Evolutionary conservation across 768 basidiomycete genomes (phyloP).

Genomic region (Leccinum boreale): DNA sequence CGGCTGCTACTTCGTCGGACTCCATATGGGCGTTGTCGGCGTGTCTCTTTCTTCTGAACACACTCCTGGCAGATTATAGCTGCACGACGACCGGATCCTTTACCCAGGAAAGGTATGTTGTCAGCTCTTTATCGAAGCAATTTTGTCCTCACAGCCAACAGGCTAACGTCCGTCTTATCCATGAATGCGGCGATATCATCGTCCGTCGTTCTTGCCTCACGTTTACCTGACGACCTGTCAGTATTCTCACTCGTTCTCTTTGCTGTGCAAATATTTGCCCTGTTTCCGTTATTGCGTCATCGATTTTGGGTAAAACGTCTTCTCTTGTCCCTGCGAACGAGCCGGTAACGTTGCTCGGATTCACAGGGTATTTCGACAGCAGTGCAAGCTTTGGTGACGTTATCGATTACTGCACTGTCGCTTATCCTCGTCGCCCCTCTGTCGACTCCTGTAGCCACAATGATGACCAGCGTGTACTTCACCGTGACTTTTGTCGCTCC

Average conservation of each 20-base stretch:
- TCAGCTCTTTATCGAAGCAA: constrained; percentile 19
- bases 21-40: constrained; percentile 97
- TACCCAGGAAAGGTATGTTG: constrained; percentile 56
- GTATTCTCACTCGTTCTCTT: constrained; percentile 89
- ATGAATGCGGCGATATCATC: constrained; percentile 92
- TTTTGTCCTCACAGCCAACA: constrained; percentile 34
- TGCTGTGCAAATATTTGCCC: constrained; percentile 78
- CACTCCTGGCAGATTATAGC: constrained; percentile 81
- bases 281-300: constrained; percentile 76
- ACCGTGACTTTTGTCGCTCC: constrained; percentile 73
- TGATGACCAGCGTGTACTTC: constrained; percentile 48
- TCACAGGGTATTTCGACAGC: constrained; percentile 45
- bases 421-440: constrained; percentile 50
- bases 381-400: constrained; percentile 53
- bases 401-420: constrained; percentile 46
- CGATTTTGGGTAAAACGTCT: constrained; percentile 56
- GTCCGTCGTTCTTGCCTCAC: constrained; percentile 89
- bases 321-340: constrained; percentile 8
- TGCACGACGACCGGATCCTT: constrained; percentile 41
- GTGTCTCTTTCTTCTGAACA: constrained; percentile 75
- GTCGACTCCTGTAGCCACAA: constrained; percentile 51
- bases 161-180: constrained; percentile 78
- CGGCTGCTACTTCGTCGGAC: constrained; percentile 93
- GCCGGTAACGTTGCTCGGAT: constrained; percentile 11
- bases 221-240: constrained; percentile 74